Evolutionary conservation across 2,329 filamentous ascomycete species (phyloP), one percentile per base, ranked within the genome.

Genomic region (Monosporascus sp.): DNA sequence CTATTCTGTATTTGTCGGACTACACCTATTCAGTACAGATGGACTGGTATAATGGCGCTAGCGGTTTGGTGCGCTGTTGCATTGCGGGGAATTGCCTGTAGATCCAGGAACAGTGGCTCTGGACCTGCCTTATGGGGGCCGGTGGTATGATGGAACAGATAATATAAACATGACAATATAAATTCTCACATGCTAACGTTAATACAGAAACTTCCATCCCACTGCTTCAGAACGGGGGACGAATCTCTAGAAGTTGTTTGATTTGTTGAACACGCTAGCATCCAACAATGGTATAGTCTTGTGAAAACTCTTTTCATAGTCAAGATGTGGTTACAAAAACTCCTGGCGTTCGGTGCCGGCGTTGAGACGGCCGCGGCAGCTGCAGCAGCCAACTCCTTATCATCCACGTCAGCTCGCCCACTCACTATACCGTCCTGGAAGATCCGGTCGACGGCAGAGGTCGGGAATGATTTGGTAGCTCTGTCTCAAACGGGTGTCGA

Each of bases 341-440:
- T 46, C 22, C 22, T 46, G 24, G 43, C 43, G 18, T 7, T 46
- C 14, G 43, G 43, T 14, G 11, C 26, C 49, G 37, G 64, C 15
- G 51, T 57, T 38, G 45, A 53, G 37, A 47, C 58, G 24, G 35
- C 49, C 8, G 45, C 53, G 28, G 48, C 58, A 28, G 35, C 49
- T 7, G 31, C 53, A 18, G n/a, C 47, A 3, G 48, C 57, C 22
- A 48, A 53, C 26, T 51, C 57, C 9, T 28, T 66, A 15, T 51
- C 60, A 26, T 60, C 58, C 18, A 57, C 57, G 22, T 54, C 61
- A 11, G 62, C 60, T 17, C 55, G 61, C 15, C 46, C 58, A 3
- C 58, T 61, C 4, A 59, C 63, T 14, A 72, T 78, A 50, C 70
- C 74, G 3, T 60, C 64, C 22, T 84, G 80, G 80, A 68, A 77